Conservation (phyloP, 73 alveolate genomes). For the Tetrahymena elliotti region DNA sequence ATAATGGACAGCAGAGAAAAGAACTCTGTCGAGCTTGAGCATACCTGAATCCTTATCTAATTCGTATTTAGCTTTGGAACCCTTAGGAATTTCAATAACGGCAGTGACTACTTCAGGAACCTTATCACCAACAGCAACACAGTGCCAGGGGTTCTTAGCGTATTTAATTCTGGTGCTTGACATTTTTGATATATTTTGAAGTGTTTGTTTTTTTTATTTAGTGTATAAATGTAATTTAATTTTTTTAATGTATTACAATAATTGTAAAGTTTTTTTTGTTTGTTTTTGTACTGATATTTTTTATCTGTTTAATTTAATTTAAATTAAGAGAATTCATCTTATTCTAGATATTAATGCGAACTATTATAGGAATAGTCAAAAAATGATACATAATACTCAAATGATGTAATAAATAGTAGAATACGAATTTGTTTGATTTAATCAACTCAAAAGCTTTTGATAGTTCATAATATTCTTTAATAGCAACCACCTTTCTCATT, state of each 20-base stretch:
- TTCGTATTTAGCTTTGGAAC: conserved; percentile 44
- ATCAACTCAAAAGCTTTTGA: background rate
- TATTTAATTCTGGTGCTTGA: background rate
- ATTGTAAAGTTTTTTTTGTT: background rate
- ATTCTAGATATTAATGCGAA: background rate
- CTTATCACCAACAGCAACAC: conserved; percentile 18
- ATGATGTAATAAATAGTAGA: background rate
- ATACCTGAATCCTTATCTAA: conserved; percentile 45
- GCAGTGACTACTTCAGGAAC: conserved; percentile 27
- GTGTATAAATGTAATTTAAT: background rate
- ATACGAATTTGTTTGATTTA: background rate
- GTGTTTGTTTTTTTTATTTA: background rate
- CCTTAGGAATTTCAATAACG: conserved; percentile 45
- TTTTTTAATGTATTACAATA: background rate
- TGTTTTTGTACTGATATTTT: background rate
- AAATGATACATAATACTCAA: background rate
- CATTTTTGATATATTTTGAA: background rate
- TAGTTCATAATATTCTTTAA: background rate
- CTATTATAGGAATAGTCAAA: background rate
- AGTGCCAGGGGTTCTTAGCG: conserved; percentile 47
- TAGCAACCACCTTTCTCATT: background rate
- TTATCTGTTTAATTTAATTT: background rate
- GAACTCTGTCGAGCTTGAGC: conserved; percentile 40
- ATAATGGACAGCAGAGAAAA: conserved; percentile 44
- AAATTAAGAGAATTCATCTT: background rate